Evolutionary conservation across 805 yeast genomes (phyloP), one percentile per base, ranked within the genome.

Genomic region (Millerozyma miso): DNA sequence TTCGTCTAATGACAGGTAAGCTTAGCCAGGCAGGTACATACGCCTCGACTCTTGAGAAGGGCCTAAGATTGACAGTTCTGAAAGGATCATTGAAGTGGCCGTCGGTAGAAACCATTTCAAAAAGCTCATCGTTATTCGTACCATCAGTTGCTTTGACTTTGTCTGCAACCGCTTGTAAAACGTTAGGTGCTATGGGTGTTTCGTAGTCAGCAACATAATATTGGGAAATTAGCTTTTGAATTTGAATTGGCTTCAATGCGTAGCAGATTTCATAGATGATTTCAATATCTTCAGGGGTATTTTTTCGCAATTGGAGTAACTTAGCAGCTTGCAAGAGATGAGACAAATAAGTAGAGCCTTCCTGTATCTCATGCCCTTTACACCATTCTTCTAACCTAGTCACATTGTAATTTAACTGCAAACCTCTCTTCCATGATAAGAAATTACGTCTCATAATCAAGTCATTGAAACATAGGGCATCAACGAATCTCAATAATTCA

Each of bases 331-430:
- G 98, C 52, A 89, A 76, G 58, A 93, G 73, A 59, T 90, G 97
- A 48, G 83, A 83, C 60, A 93, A 76, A 58, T 88, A 82, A 32
- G 82, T 80, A 3, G 91, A 79, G 2, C 95, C 96, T 60, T 90
- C 96, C 39, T 85, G 85, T 48, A 93, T 80, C 40, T 85, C 90
- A 62, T 91, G 97, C 5, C 88, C 81, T 69, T 88, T 91, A 67
- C 98, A 91, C 99, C 99, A 93, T 69, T 93, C 99, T 64, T 89
- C 97, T 55, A 93, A 76, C 57, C 98, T 80, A 3, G 99, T 93
- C 42, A 90, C 95, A 63, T 93, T 93, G 69, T 93, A 93, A 63
- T 89, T 93, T 67, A 93, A 81, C 67, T 93, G 99, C 53, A 93
- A 76, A 38, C 98, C 98, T 60, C 99, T 84, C 71, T 91, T 93